Conservation (phyloP, 257 asterid species). For the Gentiana dahurica region DNA sequence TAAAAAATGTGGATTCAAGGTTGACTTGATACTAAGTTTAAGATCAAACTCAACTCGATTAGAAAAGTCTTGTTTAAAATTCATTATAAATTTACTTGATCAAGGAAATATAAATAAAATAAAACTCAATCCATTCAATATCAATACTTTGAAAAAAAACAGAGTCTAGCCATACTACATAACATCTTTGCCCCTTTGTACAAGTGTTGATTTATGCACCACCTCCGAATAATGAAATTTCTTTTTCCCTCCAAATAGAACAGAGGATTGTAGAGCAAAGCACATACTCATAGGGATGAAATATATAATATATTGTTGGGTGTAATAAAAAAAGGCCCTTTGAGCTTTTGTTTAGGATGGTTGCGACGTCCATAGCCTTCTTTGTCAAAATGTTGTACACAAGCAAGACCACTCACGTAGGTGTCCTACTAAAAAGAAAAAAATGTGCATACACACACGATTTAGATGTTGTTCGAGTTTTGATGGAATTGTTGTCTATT, state of each 20-base stretch:
- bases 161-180: constrained; percentile 15
- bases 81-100: no score
- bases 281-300: constrained; percentile 27
- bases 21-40: no score
- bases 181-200: constrained; percentile 43
- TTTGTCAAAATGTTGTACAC: constrained; percentile 9
- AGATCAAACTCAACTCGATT: no score
- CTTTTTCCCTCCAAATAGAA: background rate
- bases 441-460: background rate
- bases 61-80: no score
- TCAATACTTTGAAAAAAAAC: no score
- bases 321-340: constrained; percentile 31
- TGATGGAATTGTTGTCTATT: no score
- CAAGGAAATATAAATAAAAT: no score
- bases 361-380: constrained; percentile 5
- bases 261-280: background rate
- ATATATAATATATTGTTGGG: constrained; percentile 15
- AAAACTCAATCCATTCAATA: no score
- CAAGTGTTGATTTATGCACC: constrained; percentile 25
- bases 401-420: constrained; percentile 25
- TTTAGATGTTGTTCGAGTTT: background rate
- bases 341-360: constrained; percentile 6
- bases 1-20: no score
- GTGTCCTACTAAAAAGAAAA: constrained; percentile 30
- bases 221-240: constrained; percentile 14